A percentile compares a stretch with the other conserved stretches of the same genome.
Evolutionary conservation across 2,329 filamentous ascomycete genomes (phyloP).

Genomic region (Aspergillus caelatus): DNA sequence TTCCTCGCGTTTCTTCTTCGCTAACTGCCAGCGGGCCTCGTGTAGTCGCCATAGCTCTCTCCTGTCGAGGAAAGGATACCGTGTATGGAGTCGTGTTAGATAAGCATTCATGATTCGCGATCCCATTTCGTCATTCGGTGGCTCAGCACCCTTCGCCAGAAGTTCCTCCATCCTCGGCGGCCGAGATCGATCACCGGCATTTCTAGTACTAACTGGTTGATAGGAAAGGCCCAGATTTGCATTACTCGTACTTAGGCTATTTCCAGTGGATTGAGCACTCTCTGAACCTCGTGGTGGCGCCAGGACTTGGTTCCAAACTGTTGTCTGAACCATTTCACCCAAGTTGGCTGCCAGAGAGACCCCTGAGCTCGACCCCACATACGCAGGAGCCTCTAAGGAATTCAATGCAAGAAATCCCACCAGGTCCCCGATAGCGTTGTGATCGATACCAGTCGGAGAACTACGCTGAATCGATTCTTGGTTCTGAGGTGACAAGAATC

Average conservation of each 20-base stretch:
- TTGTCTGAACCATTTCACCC: conserved; percentile 58
- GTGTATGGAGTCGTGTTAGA: conserved; percentile 49
- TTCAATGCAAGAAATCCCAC: conserved; percentile 55
- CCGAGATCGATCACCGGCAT: conserved; percentile 27
- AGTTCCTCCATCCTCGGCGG: conserved; percentile 46
- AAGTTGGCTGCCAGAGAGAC: conserved; percentile 54
- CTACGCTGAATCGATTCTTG: conserved; percentile 21
- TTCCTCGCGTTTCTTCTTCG: conserved; percentile 39
- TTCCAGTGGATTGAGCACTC: conserved; percentile 19
- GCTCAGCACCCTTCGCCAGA: conserved; percentile 47
- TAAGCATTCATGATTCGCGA: conserved; percentile 50
- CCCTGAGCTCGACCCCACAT: conserved; percentile 55
- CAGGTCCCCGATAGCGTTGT: conserved; percentile 47
- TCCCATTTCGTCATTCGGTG: conserved; percentile 52
- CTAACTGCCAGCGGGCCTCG: conserved; percentile 42
- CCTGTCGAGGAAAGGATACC: conserved; percentile 55
- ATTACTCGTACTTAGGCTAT: conserved; percentile 10
- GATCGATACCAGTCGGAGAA: conserved; percentile 28
- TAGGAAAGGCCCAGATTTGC: conserved; percentile 16
- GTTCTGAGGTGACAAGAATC: conserved; percentile 29
- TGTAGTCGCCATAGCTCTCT: conserved; percentile 51
- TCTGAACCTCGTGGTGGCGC: conserved; percentile 27
- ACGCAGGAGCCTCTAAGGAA: conserved; percentile 50
- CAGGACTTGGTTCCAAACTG: conserved; percentile 57
- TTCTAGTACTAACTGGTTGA: conserved; percentile 17